phyloP scores from a whole-genome alignment of 2,329 filamentous ascomycete species.

The Sporothrix pallida region DNA sequence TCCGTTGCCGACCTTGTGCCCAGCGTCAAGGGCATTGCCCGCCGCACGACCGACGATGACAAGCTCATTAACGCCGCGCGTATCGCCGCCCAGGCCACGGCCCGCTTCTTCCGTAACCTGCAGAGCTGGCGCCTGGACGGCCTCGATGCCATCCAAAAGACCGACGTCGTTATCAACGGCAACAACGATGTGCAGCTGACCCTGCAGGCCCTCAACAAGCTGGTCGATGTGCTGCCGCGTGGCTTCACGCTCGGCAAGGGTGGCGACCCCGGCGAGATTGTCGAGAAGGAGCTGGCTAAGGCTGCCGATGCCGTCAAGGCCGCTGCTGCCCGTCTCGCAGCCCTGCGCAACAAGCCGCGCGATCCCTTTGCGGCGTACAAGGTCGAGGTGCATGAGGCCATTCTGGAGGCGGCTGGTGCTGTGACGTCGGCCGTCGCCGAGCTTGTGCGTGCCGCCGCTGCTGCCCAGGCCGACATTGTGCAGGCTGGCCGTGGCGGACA shows the following conservation, averaged over 20 bases:
- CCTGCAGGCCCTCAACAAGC: constrained; percentile 89
- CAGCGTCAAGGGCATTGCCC: constrained; percentile 93
- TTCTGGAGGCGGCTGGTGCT: constrained; percentile 88
- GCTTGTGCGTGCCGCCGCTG: constrained; percentile 92
- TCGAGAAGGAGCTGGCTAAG: constrained; percentile 89
- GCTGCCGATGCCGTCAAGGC: constrained; percentile 95
- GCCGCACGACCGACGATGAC: constrained; percentile 94
- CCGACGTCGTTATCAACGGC: constrained; percentile 95
- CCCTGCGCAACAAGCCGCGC: constrained; percentile 93
- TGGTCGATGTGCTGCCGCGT: constrained; percentile 89
- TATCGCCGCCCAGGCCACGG: constrained; percentile 82
- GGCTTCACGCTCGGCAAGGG: constrained; percentile 81
- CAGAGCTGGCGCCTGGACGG: constrained; percentile 93
- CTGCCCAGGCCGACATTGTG: constrained; percentile 94
- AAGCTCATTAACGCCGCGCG: constrained; percentile 85
- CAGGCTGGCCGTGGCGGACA: constrained; percentile 87
- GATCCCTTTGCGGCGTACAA: constrained; percentile 97
- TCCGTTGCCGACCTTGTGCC: constrained; percentile 91
- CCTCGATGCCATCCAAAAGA: constrained; percentile 89
- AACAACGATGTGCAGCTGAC: constrained; percentile 96
- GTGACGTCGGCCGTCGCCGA: constrained; percentile 93
- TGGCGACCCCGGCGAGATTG: constrained; percentile 89
- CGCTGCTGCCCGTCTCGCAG: constrained; percentile 84
- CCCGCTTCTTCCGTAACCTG: constrained; percentile 92
- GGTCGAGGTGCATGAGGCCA: constrained; percentile 92